Evolutionary conservation across 495 filamentous ascomycete genomes (phyloP), one percentile per base, ranked within the genome.

Genomic region (Pyrenula massariospora): DNA sequence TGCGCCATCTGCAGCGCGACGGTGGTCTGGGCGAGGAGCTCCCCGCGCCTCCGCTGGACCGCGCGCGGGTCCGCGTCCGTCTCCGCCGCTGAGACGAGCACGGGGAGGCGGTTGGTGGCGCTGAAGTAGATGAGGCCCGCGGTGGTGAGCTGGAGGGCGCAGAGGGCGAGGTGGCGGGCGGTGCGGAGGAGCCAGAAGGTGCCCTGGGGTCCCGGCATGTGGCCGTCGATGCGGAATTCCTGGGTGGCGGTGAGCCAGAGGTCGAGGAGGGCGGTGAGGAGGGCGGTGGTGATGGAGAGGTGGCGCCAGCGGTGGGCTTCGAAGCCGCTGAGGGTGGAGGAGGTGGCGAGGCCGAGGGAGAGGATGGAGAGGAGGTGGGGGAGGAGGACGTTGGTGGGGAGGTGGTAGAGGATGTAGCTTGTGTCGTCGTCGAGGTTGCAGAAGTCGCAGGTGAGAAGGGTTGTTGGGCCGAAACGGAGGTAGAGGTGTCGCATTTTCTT

Each of bases 301-400:
- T 69, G 80, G 20, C 93, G 81, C 87, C 90, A 96, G 36, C 73
- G 66, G 11, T 70, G 69, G 0, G 78, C 85, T 55, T 84, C 79
- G 3, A 59, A 63, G 47, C 84, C 84, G 0, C 75, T 70, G 31
- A 83, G 68, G 5, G 73, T 66, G 1, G 73, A 72, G 0, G 81
- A 78, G 19, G 86, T 76, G 2, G 80, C 80, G 47, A 90, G 57
- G 22, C 86, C 88, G 25, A 92, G 69, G 20, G 87, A 68, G 36
- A 77, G 61, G 42, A 91, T 73, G 69, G 95, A 89, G 12, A 87
- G 55, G 15, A 98, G 71, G 67, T 97, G 91, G 20, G 91, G 89
- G 0, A 80, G 63, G 2, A 90, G 63, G 21, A 94, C 70, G 10
- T 81, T 69, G 58, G 69, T 66, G 0, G 93, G 92, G 0, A 95